Percentiles rank a stretch among this genome's conserved stretches.
phyloP scores from a whole-genome alignment of 2,329 filamentous ascomycete genomes.

The Epichloe baconii region DNA sequence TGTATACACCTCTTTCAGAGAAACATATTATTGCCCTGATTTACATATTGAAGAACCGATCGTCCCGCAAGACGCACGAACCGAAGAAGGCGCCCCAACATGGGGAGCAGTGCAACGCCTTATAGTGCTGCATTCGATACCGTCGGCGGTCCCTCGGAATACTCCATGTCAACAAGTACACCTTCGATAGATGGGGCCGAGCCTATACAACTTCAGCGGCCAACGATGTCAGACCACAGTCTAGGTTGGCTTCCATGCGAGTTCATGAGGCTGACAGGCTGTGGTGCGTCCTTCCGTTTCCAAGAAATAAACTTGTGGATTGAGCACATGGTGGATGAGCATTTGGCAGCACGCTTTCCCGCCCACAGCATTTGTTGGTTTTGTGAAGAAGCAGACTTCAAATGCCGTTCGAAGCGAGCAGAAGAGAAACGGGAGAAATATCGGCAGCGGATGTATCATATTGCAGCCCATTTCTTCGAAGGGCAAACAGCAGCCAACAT shows the following conservation, averaged over 20 bases:
- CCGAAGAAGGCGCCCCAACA: constrained; percentile 1
- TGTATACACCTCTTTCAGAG: neutral
- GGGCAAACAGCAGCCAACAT: constrained; percentile 13
- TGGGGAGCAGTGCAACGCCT: constrained; percentile 6
- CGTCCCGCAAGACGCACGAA: neutral
- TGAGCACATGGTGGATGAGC: constrained; percentile 26
- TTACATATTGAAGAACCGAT: neutral
- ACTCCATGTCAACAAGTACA: constrained; percentile 13
- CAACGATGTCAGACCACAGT: constrained; percentile 3
- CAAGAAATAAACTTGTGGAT: constrained; percentile 31
- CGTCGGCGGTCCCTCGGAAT: constrained; percentile 7
- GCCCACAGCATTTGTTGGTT: constrained; percentile 33
- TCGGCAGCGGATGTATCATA: constrained; percentile 33
- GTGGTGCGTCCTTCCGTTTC: constrained; percentile 23
- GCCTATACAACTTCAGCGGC: constrained; percentile 6
- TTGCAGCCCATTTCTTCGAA: constrained; percentile 28
- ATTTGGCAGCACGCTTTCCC: constrained; percentile 25
- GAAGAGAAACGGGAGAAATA: constrained; percentile 17
- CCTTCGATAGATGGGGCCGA: constrained; percentile 8
- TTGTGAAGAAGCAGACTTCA: constrained; percentile 27
- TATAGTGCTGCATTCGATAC: constrained; percentile 7
- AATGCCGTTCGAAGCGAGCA: constrained; percentile 3
- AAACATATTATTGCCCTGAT: constrained; percentile 2
- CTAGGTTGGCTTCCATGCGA: constrained; percentile 30
- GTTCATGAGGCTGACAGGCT: constrained; percentile 24